Percentiles rank a stretch among this genome's conserved stretches.
These are phyloP conservation scores for Curvularia lunata DNA, from an alignment of 2,329 filamentous ascomycete species.

Conservation along the genomic window DNA sequence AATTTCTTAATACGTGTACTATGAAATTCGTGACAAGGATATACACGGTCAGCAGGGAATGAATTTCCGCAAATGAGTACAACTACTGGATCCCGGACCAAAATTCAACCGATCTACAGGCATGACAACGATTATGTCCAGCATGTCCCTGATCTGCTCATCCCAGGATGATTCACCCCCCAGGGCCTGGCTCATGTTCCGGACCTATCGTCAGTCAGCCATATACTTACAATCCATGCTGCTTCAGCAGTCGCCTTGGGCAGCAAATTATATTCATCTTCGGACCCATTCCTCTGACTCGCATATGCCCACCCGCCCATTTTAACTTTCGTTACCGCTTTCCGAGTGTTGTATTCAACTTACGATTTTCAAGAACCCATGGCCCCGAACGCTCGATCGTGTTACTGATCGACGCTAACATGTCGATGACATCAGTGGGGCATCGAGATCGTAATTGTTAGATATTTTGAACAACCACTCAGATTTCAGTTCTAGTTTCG, in stretches of 20 bases:
- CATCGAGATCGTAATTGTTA: conserved; percentile 8
- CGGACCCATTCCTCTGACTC: background rate
- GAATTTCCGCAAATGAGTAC: background rate
- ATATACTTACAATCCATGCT: background rate
- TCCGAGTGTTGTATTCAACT: background rate
- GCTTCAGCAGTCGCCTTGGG: background rate
- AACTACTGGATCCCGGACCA: background rate
- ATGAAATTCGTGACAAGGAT: background rate
- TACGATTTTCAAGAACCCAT: background rate
- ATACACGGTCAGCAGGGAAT: background rate
- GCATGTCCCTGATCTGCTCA: background rate
- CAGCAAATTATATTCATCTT: background rate
- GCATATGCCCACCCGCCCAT: background rate
- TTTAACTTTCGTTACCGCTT: background rate
- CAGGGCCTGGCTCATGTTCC: background rate
- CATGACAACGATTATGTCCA: background rate
- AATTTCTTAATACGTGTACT: background rate
- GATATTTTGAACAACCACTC: conserved; percentile 9
- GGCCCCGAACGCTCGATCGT: conserved; percentile 6
- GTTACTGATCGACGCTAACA: conserved; percentile 15
- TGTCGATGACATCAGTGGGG: conserved; percentile 14
- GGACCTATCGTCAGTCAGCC: background rate
- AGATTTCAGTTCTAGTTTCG: conserved; percentile 7
- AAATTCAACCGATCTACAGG: background rate
- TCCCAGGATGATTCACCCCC: background rate